Evolutionary conservation across 2,329 filamentous ascomycete genomes (phyloP).

Genomic region (Fusarium falciforme): DNA sequence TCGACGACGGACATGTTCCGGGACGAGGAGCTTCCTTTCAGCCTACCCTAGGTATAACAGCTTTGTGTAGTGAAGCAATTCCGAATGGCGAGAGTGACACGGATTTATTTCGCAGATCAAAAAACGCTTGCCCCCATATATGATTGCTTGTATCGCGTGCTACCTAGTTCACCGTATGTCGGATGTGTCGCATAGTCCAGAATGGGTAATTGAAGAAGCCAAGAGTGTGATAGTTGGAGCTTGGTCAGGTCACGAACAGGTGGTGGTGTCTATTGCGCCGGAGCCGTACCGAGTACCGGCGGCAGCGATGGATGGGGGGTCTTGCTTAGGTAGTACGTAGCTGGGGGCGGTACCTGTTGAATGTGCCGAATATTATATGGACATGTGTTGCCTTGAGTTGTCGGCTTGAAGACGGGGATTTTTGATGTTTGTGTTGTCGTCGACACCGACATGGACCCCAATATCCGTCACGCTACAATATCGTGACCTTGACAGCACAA

Average conservation of each 20-base stretch:
- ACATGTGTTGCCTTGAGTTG: neutral
- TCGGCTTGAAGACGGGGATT: neutral
- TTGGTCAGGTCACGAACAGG: constrained; percentile 14
- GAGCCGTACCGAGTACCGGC: constrained; percentile 25
- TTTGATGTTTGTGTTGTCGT: neutral
- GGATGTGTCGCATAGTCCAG: neutral
- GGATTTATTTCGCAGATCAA: neutral
- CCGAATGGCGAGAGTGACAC: neutral
- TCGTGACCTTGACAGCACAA: neutral
- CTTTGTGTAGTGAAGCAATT: neutral
- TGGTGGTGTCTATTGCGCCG: constrained; percentile 23
- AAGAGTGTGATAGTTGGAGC: constrained; percentile 5
- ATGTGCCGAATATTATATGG: neutral
- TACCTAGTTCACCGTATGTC: neutral
- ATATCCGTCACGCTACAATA: neutral
- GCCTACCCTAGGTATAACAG: constrained; percentile 4
- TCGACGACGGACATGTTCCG: constrained; percentile 30
- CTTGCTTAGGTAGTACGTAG: neutral
- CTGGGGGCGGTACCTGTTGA: neutral
- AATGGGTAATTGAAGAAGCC: neutral
- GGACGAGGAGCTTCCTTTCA: neutral
- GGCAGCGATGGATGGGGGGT: neutral
- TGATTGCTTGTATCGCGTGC: neutral
- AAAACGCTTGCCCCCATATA: neutral
- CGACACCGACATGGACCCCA: neutral